These are phyloP conservation scores for Cajanus cajan DNA, from an alignment of 306 rosid genomes.

Conservation along the genomic window DNA sequence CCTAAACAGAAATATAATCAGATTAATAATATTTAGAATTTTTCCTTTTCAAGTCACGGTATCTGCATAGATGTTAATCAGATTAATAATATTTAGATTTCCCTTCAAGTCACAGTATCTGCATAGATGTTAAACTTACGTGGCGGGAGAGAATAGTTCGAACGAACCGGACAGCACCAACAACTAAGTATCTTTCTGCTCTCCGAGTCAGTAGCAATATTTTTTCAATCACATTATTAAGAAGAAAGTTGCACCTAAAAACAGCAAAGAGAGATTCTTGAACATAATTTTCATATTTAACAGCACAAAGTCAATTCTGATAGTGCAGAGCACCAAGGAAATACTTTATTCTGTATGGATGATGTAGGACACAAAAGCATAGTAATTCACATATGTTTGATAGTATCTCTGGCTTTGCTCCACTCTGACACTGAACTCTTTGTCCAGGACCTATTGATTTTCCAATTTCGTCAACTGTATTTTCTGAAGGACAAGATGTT, in stretches of 20 bases:
- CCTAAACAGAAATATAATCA: background rate
- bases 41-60: no score
- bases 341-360: slow-evolving; percentile 95
- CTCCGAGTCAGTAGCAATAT: slow-evolving; percentile 73
- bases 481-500: slow-evolving; percentile 72
- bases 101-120: background rate
- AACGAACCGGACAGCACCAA: slow-evolving; percentile 90
- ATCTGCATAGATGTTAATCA: no score
- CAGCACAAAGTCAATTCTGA: slow-evolving; percentile 16
- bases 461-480: slow-evolving; percentile 37
- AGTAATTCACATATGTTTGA: slow-evolving; percentile 88
- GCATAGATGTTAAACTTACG: slow-evolving; percentile 44
- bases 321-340: slow-evolving; percentile 33
- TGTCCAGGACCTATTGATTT: slow-evolving; percentile 41
- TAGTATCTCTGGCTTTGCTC: slow-evolving; percentile 84
- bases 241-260: slow-evolving; percentile 78
- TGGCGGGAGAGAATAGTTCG: slow-evolving; percentile 85
- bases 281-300: background rate
- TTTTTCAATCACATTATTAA: slow-evolving; percentile 65
- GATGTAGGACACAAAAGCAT: slow-evolving; percentile 95
- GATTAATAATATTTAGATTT: no score
- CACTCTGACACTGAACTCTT: slow-evolving; percentile 44
- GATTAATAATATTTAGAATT: background rate
- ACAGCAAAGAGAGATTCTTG: slow-evolving; percentile 29
- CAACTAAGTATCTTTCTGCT: slow-evolving; percentile 78